Base-by-base conservation (phyloP, 2,329 filamentous ascomycete species). In the Blastomyces percursus region DNA sequence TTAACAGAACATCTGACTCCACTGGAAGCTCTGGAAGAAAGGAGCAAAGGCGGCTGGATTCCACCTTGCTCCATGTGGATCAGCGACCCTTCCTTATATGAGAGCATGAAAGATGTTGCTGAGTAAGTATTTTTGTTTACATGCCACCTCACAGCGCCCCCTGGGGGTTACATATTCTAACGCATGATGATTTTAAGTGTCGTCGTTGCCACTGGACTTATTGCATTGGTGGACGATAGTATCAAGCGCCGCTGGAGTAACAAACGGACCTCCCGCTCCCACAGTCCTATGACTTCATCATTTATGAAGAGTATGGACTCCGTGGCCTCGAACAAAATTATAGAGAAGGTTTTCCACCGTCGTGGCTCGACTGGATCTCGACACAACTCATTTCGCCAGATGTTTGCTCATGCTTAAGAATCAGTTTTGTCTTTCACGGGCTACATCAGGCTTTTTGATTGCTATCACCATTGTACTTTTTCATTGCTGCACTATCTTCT, bases 31-130 rank as follows among this genome's bases (percentile, higher is more conserved):
- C 77, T 80, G 11, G 86, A 86, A 66, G 92, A 97, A 71, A 82
- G 86, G 68, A 80, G 79, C 58, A 90, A 89, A 67, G 92, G 92
- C 59, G 90, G 90, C 62, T 97, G 93, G 91, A 82, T 97, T 30
- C 89, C 91, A 62, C 91, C 91, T 5, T 95, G 89, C 73, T 90
- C 89, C 69, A 87, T 97, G 85, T 92, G 90, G 85, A 90, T 97
- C 72, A 90, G 84, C 69, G 90, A 96, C 73, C 77, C 84, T 64
- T 81, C 80, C 19, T 81, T 94, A 64, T 80, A 94, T 67, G 79
- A 82, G 40, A 86, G 84, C 67, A 79, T 84, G 72, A 88, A 88
- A 59, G 92, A 96, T 73, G 85, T 95, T 70, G 90, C 91, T 65
- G 92, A 96, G 91, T 95, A 85, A 83, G 85, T 83, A 21, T 7